phyloP scores from a whole-genome alignment of 2,329 filamentous ascomycete species.

The Sphaerulina vaccinii region DNA sequence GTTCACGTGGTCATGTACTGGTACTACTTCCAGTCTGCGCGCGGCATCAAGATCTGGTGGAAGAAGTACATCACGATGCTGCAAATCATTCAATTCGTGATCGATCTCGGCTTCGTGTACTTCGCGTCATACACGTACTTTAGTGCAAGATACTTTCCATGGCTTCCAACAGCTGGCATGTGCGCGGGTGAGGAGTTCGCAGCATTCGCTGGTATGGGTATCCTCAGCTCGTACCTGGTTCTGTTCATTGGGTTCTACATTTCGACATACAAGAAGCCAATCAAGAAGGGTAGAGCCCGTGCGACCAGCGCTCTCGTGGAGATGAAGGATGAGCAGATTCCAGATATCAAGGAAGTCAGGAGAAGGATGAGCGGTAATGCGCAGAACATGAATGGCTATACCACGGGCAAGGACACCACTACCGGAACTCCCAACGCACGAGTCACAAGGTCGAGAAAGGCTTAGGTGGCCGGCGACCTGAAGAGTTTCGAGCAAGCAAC shows the following conservation, averaged over 20 bases:
- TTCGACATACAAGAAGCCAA: slow-evolving; percentile 88
- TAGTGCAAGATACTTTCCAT: slow-evolving; percentile 82
- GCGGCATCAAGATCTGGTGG: slow-evolving; percentile 96
- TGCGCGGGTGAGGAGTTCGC: slow-evolving; percentile 98
- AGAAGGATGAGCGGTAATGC: slow-evolving; percentile 50
- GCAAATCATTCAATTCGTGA: slow-evolving; percentile 95
- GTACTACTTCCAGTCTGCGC: slow-evolving; percentile 99
- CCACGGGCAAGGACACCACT: slow-evolving; percentile 41
- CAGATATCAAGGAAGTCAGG: slow-evolving; percentile 53
- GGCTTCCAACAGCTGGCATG: slow-evolving; percentile 77
- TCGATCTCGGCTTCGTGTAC: slow-evolving; percentile 97
- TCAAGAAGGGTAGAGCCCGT: slow-evolving; percentile 69
- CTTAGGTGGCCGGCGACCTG: slow-evolving; percentile 45
- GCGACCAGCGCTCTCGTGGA: slow-evolving; percentile 84
- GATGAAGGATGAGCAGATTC: slow-evolving; percentile 71
- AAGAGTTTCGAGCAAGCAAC: slow-evolving; percentile 25
- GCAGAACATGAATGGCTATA: slow-evolving; percentile 31
- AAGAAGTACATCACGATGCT: slow-evolving; percentile 99
- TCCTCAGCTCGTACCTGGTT: slow-evolving; percentile 90
- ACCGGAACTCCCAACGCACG: slow-evolving; percentile 59
- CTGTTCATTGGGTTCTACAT: slow-evolving; percentile 99
- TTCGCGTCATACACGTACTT: slow-evolving; percentile 99
- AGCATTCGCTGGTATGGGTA: slow-evolving; percentile 85
- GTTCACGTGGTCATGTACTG: slow-evolving; percentile 99
- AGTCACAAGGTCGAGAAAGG: slow-evolving; percentile 68